A percentile compares a stretch with the other conserved stretches of the same genome.
These are phyloP conservation scores for Cystobasidium onofrii DNA, from an alignment of 768 basidiomycete species.

Conservation along the genomic window DNA sequence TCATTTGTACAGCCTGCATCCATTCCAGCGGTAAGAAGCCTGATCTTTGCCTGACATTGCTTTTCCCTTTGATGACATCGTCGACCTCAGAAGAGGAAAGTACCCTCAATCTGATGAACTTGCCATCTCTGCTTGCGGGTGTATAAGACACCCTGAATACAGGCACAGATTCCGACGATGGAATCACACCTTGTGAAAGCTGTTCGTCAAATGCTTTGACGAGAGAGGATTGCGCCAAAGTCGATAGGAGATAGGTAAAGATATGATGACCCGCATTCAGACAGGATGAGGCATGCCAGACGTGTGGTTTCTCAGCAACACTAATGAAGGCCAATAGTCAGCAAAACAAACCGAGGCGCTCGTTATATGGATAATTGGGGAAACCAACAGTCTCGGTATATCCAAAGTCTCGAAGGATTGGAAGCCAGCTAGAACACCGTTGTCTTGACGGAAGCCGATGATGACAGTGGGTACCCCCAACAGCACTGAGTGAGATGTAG, in stretches of 20 bases:
- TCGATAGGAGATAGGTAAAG: conserved; percentile 52
- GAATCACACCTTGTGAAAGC: background rate
- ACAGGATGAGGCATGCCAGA: conserved; percentile 69
- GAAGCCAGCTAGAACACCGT: conserved; percentile 59
- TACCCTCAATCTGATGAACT: background rate
- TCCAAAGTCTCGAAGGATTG: conserved; percentile 71
- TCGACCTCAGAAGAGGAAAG: background rate
- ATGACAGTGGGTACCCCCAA: conserved; percentile 83
- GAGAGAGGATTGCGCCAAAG: background rate
- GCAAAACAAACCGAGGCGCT: background rate
- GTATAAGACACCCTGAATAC: conserved; percentile 38
- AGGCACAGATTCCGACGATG: background rate
- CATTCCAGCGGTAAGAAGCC: background rate
- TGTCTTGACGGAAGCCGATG: conserved; percentile 75
- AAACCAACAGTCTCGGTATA: conserved; percentile 56
- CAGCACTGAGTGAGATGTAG: conserved; percentile 50
- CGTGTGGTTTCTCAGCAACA: conserved; percentile 62
- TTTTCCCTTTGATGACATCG: background rate
- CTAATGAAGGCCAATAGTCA: conserved; percentile 6
- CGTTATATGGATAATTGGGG: background rate
- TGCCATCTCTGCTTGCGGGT: conserved; percentile 4
- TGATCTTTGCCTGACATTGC: background rate
- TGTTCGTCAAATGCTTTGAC: background rate
- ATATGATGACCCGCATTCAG: conserved; percentile 65
- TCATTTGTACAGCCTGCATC: background rate